These are phyloP conservation scores for Fusarium avenaceum DNA, from an alignment of 2,329 filamentous ascomycete species.

Conservation along the genomic window DNA sequence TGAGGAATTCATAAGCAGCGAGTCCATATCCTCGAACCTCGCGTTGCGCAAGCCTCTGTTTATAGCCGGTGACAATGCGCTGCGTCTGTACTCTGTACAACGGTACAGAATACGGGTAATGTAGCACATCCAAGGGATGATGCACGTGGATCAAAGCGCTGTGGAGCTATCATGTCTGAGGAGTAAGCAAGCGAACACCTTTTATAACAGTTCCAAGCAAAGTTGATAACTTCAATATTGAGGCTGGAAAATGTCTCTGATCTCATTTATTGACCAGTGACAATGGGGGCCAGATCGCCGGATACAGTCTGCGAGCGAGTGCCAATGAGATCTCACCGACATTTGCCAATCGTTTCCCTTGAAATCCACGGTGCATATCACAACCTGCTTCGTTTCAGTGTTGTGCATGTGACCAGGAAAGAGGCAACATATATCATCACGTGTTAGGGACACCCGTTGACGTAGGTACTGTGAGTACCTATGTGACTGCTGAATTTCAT, in stretches of 20 bases:
- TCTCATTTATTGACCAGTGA: slow-evolving; percentile 27
- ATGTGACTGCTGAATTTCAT: neutral
- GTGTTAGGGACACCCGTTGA: slow-evolving; percentile 22
- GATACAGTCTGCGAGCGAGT: slow-evolving; percentile 28
- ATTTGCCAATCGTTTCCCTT: slow-evolving; percentile 43
- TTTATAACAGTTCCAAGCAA: slow-evolving; percentile 3
- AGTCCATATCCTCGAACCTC: neutral
- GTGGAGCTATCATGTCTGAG: slow-evolving; percentile 17
- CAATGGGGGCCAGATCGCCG: slow-evolving; percentile 33
- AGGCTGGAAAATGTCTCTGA: slow-evolving; percentile 40
- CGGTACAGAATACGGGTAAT: slow-evolving; percentile 11
- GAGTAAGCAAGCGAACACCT: neutral
- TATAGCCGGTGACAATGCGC: slow-evolving; percentile 11
- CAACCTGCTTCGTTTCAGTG: slow-evolving; percentile 23
- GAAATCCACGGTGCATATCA: slow-evolving; percentile 23
- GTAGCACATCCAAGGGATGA: slow-evolving; percentile 21
- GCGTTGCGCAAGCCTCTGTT: slow-evolving; percentile 5
- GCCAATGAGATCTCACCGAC: slow-evolving; percentile 46
- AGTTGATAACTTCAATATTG: slow-evolving; percentile 20
- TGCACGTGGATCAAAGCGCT: slow-evolving; percentile 30
- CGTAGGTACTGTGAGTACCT: neutral
- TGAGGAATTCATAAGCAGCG: neutral
- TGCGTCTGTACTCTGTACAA: slow-evolving; percentile 5
- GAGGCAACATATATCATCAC: slow-evolving; percentile 28
- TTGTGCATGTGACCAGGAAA: slow-evolving; percentile 34